Conservation (phyloP, 805 yeast genomes). For the Cyberlindnera maritima region DNA sequence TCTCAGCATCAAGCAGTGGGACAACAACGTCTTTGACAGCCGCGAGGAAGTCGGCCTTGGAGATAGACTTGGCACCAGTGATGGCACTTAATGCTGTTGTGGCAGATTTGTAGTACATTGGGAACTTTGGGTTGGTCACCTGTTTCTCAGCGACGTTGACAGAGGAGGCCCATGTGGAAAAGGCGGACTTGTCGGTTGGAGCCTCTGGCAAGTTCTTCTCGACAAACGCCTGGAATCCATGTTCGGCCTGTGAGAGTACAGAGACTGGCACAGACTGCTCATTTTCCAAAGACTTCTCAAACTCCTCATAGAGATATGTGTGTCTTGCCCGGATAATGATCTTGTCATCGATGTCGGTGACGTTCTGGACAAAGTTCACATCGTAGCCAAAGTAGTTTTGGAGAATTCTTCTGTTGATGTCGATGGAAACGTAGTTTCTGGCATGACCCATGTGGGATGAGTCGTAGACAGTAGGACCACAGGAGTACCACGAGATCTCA, state of each 20-base stretch:
- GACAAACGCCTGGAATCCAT: constrained; percentile 49
- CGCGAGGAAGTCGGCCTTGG: constrained; percentile 40
- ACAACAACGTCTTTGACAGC: constrained; percentile 73
- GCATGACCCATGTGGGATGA: constrained; percentile 99
- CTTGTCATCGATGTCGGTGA: constrained; percentile 98
- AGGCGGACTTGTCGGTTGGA: constrained; percentile 31
- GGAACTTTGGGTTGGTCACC: constrained; percentile 70
- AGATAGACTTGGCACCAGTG: constrained; percentile 22
- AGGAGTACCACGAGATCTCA: constrained; percentile 89
- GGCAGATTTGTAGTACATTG: constrained; percentile 76
- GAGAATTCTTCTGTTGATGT: constrained; percentile 84
- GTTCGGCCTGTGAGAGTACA: constrained; percentile 37
- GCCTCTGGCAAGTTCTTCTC: constrained; percentile 51
- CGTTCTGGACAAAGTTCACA: constrained; percentile 87
- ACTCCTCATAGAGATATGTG: constrained; percentile 70
- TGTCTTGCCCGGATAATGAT: constrained; percentile 95
- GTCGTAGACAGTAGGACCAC: constrained; percentile 98
- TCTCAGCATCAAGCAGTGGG: constrained; percentile 65
- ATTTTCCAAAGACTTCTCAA: constrained; percentile 32
- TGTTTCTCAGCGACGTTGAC: constrained; percentile 52
- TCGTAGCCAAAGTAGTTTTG: constrained; percentile 92
- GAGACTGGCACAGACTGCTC: constrained; percentile 29
- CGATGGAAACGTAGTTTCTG: constrained; percentile 91
- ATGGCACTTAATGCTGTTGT: constrained; percentile 48
- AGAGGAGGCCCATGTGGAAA: constrained; percentile 48